Evolutionary conservation across 352 stramenopile species (phyloP).

Genomic region (Phytopythium oedochilum): DNA sequence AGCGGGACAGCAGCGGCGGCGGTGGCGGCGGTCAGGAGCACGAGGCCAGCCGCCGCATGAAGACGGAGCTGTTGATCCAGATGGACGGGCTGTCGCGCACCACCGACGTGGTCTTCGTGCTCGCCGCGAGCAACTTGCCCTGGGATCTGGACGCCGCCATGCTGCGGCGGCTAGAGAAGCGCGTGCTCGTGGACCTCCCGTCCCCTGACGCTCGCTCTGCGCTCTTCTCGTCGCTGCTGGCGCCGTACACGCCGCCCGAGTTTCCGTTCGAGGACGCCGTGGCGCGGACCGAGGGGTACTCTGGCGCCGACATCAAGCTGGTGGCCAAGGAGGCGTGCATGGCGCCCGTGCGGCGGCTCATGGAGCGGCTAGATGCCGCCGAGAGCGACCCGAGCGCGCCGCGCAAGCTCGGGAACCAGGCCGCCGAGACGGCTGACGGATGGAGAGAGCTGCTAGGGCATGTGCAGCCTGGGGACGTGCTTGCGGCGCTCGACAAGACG

Average conservation of each 20-base stretch:
- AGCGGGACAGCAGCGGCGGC: conserved; percentile 58
- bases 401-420: conserved; percentile 11
- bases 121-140: conserved; percentile 77
- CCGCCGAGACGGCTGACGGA: conserved; percentile 18
- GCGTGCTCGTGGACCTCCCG: conserved; percentile 73
- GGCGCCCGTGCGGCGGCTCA: conserved; percentile 68
- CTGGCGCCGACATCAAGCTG: conserved; percentile 80
- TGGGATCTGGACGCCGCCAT: conserved; percentile 81
- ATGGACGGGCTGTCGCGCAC: conserved; percentile 84
- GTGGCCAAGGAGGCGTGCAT: conserved; percentile 85
- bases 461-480: conserved; percentile 48
- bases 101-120: conserved; percentile 76
- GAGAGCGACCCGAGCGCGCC: conserved; percentile 22
- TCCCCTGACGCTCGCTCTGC: conserved; percentile 47
- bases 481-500: conserved; percentile 62
- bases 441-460: conserved; percentile 60
- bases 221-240: conserved; percentile 56
- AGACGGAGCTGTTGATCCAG: conserved; percentile 84
- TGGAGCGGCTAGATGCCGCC: conserved; percentile 49
- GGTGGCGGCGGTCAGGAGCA: conserved; percentile 68
- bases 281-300: conserved; percentile 63
- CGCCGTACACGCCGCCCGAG: conserved; percentile 42
- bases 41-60: conserved; percentile 83
- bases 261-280: conserved; percentile 58
- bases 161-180: conserved; percentile 80